phyloP scores from a whole-genome alignment of 192 early-diverging fungal species.

The Umbelopsis isabellina region DNA sequence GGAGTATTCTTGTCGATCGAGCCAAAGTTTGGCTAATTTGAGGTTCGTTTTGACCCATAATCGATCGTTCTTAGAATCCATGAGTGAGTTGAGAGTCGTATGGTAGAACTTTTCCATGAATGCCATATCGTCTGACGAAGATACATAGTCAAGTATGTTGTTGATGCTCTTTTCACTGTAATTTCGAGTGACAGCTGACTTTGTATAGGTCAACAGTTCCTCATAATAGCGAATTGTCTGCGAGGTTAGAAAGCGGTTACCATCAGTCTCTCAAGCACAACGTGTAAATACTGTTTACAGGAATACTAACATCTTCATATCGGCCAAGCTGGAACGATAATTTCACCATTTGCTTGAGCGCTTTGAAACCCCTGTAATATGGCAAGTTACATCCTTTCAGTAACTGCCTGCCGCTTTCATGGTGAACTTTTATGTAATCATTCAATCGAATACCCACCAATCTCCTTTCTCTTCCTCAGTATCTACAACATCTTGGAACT shows the following conservation, averaged over 20 bases:
- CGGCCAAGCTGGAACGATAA: slow-evolving; percentile 67
- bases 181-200: slow-evolving; percentile 80
- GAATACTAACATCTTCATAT: slow-evolving; percentile 59
- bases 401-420: not conserved
- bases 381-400: not conserved
- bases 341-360: slow-evolving; percentile 87
- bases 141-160: slow-evolving; percentile 83
- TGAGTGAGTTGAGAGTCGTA: slow-evolving; percentile 69
- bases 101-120: slow-evolving; percentile 88
- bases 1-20: slow-evolving; percentile 79
- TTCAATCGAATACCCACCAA: slow-evolving; percentile 55
- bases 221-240: slow-evolving; percentile 76
- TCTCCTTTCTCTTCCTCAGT: slow-evolving; percentile 83
- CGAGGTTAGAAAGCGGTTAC: too few species aligned
- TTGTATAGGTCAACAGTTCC: slow-evolving; percentile 74
- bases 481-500: slow-evolving; percentile 80
- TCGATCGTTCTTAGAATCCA: slow-evolving; percentile 85
- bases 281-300: not conserved
- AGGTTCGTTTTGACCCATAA: slow-evolving; percentile 87
- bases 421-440: not conserved
- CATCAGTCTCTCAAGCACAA: not conserved
- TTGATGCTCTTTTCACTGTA: slow-evolving; percentile 92
- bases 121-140: slow-evolving; percentile 71
- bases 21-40: slow-evolving; percentile 83
- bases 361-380: slow-evolving; percentile 83